These are phyloP conservation scores for Tinospora cordifolia DNA, from an alignment of 164 flowering plant species.

Conservation along the genomic window DNA sequence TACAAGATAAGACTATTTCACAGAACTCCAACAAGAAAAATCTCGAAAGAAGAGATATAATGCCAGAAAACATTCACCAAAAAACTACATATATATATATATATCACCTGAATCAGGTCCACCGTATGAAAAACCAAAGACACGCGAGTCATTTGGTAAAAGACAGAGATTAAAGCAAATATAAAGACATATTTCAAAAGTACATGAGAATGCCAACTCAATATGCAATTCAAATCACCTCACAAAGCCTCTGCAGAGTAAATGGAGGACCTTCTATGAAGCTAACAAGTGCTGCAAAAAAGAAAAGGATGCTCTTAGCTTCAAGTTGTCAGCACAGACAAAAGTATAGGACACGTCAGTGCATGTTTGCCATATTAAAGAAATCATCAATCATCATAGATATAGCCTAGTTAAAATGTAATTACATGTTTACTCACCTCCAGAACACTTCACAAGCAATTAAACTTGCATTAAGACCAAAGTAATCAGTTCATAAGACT, in stretches of 20 bases:
- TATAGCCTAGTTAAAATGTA: not conserved
- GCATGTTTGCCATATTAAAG: not conserved
- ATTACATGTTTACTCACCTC: not conserved
- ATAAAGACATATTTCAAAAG: too few species aligned
- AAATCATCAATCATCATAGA: not conserved
- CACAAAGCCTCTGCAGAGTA: constrained; percentile 84
- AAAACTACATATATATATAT: not conserved
- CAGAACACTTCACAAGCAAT: not conserved
- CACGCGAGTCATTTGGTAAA: not conserved
- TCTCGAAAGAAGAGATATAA: not conserved
- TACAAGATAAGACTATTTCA: not conserved
- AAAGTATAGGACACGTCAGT: not conserved
- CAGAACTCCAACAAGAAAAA: not conserved
- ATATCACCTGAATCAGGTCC: not conserved
- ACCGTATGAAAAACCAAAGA: not conserved
- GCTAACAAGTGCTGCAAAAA: constrained; percentile 56
- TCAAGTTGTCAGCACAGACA: not conserved
- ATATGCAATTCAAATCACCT: constrained; percentile 37
- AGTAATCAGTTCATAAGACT: not conserved
- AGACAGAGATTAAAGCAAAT: not conserved
- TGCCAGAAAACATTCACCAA: not conserved
- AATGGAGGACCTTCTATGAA: constrained; percentile 90
- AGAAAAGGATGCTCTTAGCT: constrained; percentile 4
- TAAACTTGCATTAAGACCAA: constrained; percentile 1
- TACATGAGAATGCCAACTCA: not conserved